Evolutionary conservation across 176 grass and related monocot species (phyloP), one percentile per base, ranked within the genome.

Genomic region (Tillandsia leiboldiana): DNA sequence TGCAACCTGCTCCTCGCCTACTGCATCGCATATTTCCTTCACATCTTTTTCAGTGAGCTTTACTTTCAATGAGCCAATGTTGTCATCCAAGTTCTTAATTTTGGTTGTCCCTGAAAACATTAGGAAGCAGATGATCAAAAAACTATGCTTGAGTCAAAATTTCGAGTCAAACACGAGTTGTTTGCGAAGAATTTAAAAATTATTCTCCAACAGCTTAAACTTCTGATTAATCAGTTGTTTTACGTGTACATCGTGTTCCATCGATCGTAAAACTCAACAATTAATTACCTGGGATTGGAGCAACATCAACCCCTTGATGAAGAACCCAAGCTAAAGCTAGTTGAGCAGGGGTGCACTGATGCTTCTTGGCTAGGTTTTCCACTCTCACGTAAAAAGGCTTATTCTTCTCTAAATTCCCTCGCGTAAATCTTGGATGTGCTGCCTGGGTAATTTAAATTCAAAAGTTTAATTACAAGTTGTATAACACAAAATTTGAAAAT

Each of bases 281-380:
- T 20, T 20, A 20, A 20, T 72, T 75, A 96, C 91, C 91, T 83
- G 91, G 91, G 65, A 96, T 86, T 3, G 85, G 91, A 72, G 80
- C 87, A 27, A 96, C 85, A 81, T 88, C 82, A 56, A 86, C 72
- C 69, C 91, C 91, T 86, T 91, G 91, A 70, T 88, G 82, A 13
- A 91, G 67, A 76, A 96, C 77, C 91, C 87, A 96, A 51, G 91
- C 80, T 29, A 88, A 53, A 82, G 91, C 91, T 68, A 96, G 72
- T 66, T 88, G 87, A 72, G 77, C 65, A 15, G 84, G 68, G 69
- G 74, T 88, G 28, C 91, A 86, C 49, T 91, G 75, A 54, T 96
- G 85, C 71, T 91, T 96, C 68, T 76, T 81, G 2, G 85, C 79
- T 13, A 91, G 65, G 50, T 79, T 79, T 23, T 73, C 82, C 26